These are phyloP conservation scores for Pichia norvegensis DNA, from an alignment of 1,139 yeast species.

Conservation along the genomic window DNA sequence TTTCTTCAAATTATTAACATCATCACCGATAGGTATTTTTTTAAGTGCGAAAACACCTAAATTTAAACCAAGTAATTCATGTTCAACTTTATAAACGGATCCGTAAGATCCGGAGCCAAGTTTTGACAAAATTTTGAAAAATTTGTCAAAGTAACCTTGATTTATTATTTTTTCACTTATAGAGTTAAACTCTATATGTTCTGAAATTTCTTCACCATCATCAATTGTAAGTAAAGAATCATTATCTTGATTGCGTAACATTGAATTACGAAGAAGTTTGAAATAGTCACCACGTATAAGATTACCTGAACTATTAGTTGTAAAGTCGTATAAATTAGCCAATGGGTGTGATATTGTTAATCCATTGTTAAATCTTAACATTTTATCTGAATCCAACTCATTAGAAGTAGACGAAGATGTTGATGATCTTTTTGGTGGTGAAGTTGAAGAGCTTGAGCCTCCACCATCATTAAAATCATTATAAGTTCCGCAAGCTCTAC, in stretches of 20 bases:
- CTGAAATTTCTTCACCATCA: not conserved
- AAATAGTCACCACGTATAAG: conserved; percentile 22
- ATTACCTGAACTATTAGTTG: conserved; percentile 12
- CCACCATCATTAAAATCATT: not conserved
- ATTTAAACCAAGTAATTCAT: conserved; percentile 59
- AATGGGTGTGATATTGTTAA: not conserved
- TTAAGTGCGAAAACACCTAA: conserved; percentile 79
- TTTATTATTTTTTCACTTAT: conserved; percentile 45
- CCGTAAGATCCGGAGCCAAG: conserved; percentile 84
- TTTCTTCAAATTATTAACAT: conserved; percentile 55
- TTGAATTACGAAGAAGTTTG: conserved; percentile 21
- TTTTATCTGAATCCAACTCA: not conserved
- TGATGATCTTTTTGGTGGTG: not conserved
- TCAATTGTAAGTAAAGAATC: conserved; percentile 17
- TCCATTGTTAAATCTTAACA: not conserved
- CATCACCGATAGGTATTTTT: conserved; percentile 76
- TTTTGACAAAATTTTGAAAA: conserved; percentile 45
- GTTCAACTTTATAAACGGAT: conserved; percentile 76
- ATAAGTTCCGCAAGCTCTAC: not conserved
- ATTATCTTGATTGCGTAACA: conserved; percentile 12
- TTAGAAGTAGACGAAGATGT: not conserved
- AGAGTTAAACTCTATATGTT: not conserved
- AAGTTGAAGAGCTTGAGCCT: not conserved
- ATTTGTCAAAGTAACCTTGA: conserved; percentile 66
- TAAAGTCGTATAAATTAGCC: conserved; percentile 2